phyloP scores from a whole-genome alignment of 148 eudicot species.

The Rhododendron ferrugineum region DNA sequence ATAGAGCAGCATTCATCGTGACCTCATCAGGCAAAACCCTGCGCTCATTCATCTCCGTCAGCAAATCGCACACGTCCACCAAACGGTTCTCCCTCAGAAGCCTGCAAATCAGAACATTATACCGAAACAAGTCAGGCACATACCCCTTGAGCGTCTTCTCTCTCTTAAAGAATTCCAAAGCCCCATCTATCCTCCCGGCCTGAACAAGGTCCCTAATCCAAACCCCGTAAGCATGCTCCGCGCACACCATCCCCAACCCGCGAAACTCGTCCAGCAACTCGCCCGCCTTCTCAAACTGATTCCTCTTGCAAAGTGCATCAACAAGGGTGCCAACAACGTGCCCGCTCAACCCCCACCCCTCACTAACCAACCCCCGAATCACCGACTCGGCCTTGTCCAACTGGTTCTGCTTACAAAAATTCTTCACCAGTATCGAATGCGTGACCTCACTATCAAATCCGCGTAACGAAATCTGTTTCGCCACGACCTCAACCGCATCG shows the following conservation, averaged over 20 bases:
- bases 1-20: constrained; percentile 65
- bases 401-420: constrained; percentile 49
- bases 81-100: constrained; percentile 60
- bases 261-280: constrained; percentile 51
- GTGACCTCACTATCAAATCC: constrained; percentile 44
- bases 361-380: constrained; percentile 27
- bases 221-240: constrained; percentile 50
- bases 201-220: constrained; percentile 60
- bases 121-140: constrained; percentile 63
- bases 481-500: constrained; percentile 45
- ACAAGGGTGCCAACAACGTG: constrained; percentile 30
- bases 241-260: constrained; percentile 20
- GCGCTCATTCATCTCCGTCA: constrained; percentile 70
- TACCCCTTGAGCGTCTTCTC: constrained; percentile 41
- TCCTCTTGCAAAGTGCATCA: constrained; percentile 50
- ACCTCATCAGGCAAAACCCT: constrained; percentile 54
- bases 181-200: constrained; percentile 50
- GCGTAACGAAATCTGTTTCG: constrained; percentile 44
- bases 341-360: constrained; percentile 20
- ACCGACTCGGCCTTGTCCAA: constrained; percentile 57
- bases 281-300: constrained; percentile 45
- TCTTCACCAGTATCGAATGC: constrained; percentile 50
- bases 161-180: constrained; percentile 45
- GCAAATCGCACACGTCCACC: constrained; percentile 64
- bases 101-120: constrained; percentile 47